A percentile compares a stretch with the other conserved stretches of the same genome.
Evolutionary conservation across 768 basidiomycete genomes (phyloP).

Genomic region (Suillus decipiens): DNA sequence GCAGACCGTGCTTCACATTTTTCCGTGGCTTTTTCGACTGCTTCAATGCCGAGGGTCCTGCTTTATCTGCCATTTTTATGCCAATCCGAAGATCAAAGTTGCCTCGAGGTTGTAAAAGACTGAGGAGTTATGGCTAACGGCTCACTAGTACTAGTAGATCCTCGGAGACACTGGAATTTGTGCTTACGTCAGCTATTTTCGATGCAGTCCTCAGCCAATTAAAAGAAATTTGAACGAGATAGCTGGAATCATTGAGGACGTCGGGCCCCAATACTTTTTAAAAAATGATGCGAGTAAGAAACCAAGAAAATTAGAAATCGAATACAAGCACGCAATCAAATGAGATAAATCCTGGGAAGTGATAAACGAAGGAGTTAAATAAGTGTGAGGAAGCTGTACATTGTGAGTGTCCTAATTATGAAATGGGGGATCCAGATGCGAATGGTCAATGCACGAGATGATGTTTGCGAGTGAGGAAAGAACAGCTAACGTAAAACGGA

Average conservation of each 20-base stretch:
- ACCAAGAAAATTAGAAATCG: background rate
- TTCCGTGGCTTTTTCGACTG: conserved; percentile 15
- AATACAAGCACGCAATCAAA: background rate
- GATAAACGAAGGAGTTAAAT: background rate
- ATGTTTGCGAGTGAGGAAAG: background rate
- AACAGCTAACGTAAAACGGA: background rate
- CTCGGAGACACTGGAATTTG: background rate
- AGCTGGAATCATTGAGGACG: background rate
- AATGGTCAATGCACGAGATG: conserved; percentile 2
- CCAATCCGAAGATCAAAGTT: background rate
- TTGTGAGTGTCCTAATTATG: conserved; percentile 4
- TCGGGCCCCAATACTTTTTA: background rate
- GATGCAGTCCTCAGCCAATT: no score
- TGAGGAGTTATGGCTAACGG: background rate
- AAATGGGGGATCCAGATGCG: background rate
- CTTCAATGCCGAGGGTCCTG: conserved; percentile 23
- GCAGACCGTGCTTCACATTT: conserved; percentile 13
- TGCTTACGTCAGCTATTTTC: background rate
- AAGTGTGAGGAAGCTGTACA: conserved; percentile 5
- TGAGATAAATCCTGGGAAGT: background rate
- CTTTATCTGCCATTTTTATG: conserved; percentile 21
- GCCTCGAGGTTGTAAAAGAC: background rate
- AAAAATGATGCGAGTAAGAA: background rate
- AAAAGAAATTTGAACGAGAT: background rate
- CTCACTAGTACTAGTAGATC: background rate